Conservation (phyloP, 1,139 yeast genomes). For the Sporopachydermia cereana region DNA sequence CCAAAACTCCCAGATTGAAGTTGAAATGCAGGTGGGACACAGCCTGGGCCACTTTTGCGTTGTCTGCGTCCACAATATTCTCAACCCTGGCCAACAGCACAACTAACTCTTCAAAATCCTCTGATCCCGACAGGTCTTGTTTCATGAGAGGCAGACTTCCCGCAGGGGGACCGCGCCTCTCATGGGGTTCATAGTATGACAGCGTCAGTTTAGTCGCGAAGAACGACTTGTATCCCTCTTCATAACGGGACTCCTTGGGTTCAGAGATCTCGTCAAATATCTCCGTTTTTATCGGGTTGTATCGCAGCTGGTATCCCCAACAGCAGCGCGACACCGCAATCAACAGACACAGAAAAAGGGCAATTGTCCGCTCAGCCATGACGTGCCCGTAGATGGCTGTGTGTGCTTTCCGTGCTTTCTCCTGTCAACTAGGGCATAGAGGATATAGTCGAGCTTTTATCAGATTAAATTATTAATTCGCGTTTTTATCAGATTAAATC, state of each 20-base stretch:
- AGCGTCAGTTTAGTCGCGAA: constrained; percentile 1
- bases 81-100: neutral
- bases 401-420: too few relatives aligned
- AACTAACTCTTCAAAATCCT: constrained; percentile 2
- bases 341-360: too few relatives aligned
- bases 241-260: neutral
- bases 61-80: neutral
- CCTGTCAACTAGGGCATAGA: too few relatives aligned
- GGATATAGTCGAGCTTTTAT: too few relatives aligned
- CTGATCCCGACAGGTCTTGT: neutral
- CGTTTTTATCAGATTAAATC: too few relatives aligned
- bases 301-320: neutral
- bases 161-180: neutral
- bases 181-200: neutral
- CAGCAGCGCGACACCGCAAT: too few relatives aligned
- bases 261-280: neutral
- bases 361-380: too few relatives aligned
- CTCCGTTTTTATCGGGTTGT: neutral
- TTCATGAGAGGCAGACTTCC: neutral
- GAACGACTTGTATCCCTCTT: neutral
- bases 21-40: neutral
- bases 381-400: too few relatives aligned
- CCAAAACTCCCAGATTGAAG: neutral
- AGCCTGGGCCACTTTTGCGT: neutral
- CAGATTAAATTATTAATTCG: too few relatives aligned